Percentiles rank a stretch among this genome's conserved stretches.
Conservation (phyloP, 108 stramenopile species). For the Nannochloropsis gaditana region DNA sequence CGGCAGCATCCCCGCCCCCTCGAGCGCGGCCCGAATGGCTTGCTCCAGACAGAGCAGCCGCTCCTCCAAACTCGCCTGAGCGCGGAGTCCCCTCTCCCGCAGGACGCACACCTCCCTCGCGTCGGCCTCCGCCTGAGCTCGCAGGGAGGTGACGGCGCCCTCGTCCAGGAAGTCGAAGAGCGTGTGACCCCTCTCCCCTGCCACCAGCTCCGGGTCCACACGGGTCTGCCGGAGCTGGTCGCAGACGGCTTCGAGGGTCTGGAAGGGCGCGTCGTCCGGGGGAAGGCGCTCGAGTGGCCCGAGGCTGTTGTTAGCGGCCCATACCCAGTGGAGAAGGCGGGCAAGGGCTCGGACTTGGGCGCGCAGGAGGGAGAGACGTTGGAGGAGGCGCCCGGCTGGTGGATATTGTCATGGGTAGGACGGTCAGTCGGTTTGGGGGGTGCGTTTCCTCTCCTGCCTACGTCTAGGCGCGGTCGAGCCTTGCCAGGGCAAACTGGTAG, state of each 20-base stretch:
- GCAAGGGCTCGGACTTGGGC: background rate
- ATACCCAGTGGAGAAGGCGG: background rate
- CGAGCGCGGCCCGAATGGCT: background rate
- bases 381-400: background rate
- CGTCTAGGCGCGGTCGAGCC: too few species aligned
- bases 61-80: background rate
- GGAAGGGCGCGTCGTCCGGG: background rate
- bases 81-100: background rate
- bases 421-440: too few species aligned
- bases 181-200: background rate
- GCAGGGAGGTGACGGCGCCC: background rate
- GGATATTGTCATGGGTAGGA: too few species aligned
- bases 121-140: constrained; percentile 1
- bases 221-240: background rate
- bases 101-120: background rate
- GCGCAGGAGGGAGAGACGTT: background rate
- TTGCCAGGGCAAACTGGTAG: too few species aligned
- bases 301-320: background rate
- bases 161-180: background rate
- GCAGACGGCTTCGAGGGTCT: background rate
- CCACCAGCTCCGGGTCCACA: background rate
- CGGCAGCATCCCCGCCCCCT: background rate
- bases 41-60: background rate
- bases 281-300: background rate
- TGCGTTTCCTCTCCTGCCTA: too few species aligned